A percentile compares a stretch with the other conserved stretches of the same genome.
phyloP scores from a whole-genome alignment of 192 early-diverging fungal genomes.

The Podila clonocystis region DNA sequence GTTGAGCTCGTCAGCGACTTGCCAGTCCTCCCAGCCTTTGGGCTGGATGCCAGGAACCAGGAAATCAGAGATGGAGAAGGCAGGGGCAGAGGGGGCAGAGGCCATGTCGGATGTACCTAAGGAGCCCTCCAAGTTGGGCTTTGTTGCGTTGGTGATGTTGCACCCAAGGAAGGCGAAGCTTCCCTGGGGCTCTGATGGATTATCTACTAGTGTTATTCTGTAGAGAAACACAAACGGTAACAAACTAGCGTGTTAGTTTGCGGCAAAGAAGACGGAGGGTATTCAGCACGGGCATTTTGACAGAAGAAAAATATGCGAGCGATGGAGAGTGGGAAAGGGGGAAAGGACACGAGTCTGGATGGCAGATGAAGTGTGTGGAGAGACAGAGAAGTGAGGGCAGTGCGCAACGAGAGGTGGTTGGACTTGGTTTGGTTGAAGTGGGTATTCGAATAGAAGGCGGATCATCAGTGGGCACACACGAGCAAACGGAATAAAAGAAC shows the following conservation, averaged over 20 bases:
- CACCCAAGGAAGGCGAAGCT: neutral
- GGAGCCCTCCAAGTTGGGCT: neutral
- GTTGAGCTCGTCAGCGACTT: conserved; percentile 40
- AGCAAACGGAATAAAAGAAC: too few species aligned
- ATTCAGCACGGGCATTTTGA: neutral
- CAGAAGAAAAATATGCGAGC: neutral
- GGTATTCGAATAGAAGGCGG: too few species aligned
- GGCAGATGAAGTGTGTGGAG: neutral
- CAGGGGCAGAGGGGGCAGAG: neutral
- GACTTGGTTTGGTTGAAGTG: too few species aligned
- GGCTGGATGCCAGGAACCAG: conserved; percentile 42
- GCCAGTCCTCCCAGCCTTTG: conserved; percentile 49
- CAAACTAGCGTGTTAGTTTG: neutral
- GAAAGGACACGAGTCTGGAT: too few species aligned
- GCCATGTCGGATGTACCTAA: neutral
- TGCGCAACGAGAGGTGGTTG: too few species aligned
- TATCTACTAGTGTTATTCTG: conserved; percentile 37
- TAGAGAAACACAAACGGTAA: neutral
- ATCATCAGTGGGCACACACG: too few species aligned
- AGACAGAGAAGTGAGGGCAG: neutral
- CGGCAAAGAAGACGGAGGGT: neutral
- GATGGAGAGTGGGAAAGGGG: neutral
- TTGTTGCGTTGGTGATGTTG: neutral
- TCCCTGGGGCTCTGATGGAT: conserved; percentile 16
- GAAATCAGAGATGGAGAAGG: conserved; percentile 49